Base-by-base conservation (phyloP, 1,139 yeast genomes). In the Saccharomyces hybrid region DNA sequence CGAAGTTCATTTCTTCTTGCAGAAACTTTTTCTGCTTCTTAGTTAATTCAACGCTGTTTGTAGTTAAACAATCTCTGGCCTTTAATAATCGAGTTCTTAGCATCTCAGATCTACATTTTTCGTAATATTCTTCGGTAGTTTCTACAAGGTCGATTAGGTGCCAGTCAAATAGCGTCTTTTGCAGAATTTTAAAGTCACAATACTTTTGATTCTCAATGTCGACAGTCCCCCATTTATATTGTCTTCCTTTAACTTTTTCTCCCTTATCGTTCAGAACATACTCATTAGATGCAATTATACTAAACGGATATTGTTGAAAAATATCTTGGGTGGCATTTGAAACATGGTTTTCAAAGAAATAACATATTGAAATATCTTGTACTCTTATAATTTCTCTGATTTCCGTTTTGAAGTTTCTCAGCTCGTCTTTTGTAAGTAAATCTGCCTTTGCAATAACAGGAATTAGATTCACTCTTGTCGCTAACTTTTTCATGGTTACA, bases 371-470 rank as follows among this genome's bases (percentile, higher is more conserved):
- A 54, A 89, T 85, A 5, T 73, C 73, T 58, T 86, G 74, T 3
- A 66, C 70, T 23, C 65, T 65, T 55, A 88, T 73, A 1, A 79
- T 73, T 4, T 66, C 64, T 51, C 73, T 75, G 16, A 86, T 73
- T 49, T 70, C 64, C 5, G 56, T 56, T 66, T 86, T 86, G 66
- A 81, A 78, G 20, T 56, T 59, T 1, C 50, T 52, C 28, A 72
- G 57, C 51, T 75, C 80, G 1, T 59, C 23, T 3, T 59, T 53
- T 11, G 84, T 80, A 59, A 85, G 77, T 0, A 84, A 79, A 69
- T 89, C 97, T 26, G 90, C 81, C 67, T 88, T 88, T 34, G 88
- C 77, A 59, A 89, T 79, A 0, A 89, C 79, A 0, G 96, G 96
- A 53, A 89, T 81, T 60, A 89, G 72, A 65, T 86, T 88, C 16